Base-by-base conservation (phyloP, 2,329 filamentous ascomycete genomes). In the Colletotrichum sp. region DNA sequence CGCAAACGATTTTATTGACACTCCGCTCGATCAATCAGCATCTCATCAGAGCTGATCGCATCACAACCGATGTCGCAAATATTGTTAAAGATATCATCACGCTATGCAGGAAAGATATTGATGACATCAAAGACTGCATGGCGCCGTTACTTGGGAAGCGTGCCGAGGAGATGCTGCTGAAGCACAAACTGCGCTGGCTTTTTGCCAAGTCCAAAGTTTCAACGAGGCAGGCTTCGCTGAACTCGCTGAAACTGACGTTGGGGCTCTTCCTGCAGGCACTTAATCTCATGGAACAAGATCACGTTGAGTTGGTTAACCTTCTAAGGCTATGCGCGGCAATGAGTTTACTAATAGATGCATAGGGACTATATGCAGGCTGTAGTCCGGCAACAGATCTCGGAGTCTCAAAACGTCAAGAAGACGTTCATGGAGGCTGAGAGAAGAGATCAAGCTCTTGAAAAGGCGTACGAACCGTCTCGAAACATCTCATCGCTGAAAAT, bases 261-360 rank as follows among this genome's bases (percentile, higher is more conserved):
- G 18, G 2, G 38, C 38, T 43, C 5, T 43, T 43, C 18, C 16
- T 43, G 0, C 38, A 43, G 3, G 9, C 18, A 1, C 18, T 43
- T 43, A 3, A 43, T n/a, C 38, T 43, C 1, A 10, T 3, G 18
- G 38, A 43, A 43, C 1, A 43, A n/a, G 18, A 43, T 43, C 2
- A n/a, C 4, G 1, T 43, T 10, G 38, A 43, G 38, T 43, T n/a
- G 1, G 38, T n/a, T 2, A n/a, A 10, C 18, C 5, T n/a, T n/a
- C 2, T 43, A 4, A 0, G 18, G 5, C 3, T n/a, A n/a, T 10
- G 8, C 2, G 1, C 4, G 18, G 36, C 36, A 43, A 10, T 2
- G 2, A 10, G 5, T 3, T 9, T 43, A 10, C 6, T n/a, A 18
- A n/a, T 0, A n/a, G 18, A 43, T n/a, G 5, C 0, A 4, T 1